Percentiles rank a stretch among this genome's conserved stretches.
Evolutionary conservation across 2,329 filamentous ascomycete genomes (phyloP).

Genomic region (Neofusicoccum parvum): DNA sequence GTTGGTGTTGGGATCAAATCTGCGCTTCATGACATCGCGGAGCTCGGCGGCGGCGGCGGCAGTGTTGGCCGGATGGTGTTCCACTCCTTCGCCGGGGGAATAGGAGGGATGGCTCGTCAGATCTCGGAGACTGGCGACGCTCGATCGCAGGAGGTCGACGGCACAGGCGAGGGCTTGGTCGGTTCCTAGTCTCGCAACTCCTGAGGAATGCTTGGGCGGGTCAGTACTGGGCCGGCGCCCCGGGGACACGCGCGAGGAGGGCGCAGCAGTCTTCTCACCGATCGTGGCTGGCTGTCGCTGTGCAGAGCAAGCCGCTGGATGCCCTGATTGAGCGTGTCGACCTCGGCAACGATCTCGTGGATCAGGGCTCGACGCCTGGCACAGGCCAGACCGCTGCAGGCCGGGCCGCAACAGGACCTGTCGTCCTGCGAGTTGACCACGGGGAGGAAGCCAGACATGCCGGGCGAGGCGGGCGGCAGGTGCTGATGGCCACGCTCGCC

Average conservation of each 20-base stretch:
- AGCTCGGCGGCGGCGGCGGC: conserved; percentile 12
- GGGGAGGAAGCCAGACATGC: neutral
- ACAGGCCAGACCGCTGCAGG: conserved; percentile 9
- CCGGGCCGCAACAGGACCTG: neutral
- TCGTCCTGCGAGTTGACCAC: neutral
- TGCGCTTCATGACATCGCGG: conserved; percentile 14
- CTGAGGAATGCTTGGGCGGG: conserved; percentile 8
- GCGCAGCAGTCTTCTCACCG: conserved; percentile 9
- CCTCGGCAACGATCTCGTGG: conserved; percentile 15
- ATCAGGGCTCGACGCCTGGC: conserved; percentile 11
- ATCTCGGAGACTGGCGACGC: conserved; percentile 10
- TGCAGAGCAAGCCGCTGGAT: conserved; percentile 3
- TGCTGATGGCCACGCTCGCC: conserved; percentile 6
- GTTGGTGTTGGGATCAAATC: neutral
- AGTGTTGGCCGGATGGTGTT: neutral
- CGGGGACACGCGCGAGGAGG: neutral
- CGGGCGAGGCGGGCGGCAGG: neutral
- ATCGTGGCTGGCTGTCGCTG: conserved; percentile 7
- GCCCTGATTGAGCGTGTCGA: conserved; percentile 7
- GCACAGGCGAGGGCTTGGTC: conserved; percentile 16
- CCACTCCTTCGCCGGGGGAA: neutral
- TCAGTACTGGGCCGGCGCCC: neutral
- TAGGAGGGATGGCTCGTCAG: neutral
- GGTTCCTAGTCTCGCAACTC: neutral
- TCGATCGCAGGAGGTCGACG: conserved; percentile 10